Percentiles rank a stretch among this genome's conserved stretches.
Conservation (phyloP, 495 filamentous ascomycete genomes). For the Rostrohypoxylon terebratum region DNA sequence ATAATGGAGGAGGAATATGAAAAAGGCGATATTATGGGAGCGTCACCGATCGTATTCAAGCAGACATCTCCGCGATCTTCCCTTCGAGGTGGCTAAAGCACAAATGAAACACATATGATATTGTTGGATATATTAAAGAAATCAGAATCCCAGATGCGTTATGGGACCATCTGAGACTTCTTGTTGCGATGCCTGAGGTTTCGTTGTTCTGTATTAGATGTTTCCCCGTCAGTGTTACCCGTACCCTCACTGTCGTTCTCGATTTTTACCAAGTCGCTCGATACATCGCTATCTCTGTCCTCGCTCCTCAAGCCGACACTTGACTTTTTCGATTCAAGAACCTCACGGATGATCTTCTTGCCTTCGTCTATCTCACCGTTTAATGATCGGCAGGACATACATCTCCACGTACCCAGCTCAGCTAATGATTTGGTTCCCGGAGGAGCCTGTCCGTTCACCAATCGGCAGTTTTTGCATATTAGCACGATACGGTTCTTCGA, state of each 20-base stretch:
- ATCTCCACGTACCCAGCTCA: conserved; percentile 90
- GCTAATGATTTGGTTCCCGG: conserved; percentile 81
- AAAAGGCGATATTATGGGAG: background rate
- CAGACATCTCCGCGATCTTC: background rate
- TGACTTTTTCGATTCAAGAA: conserved; percentile 51
- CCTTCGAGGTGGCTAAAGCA: background rate
- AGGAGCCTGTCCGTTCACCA: conserved; percentile 96
- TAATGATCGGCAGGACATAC: conserved; percentile 82
- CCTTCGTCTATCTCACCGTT: conserved; percentile 85
- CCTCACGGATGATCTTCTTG: conserved; percentile 67
- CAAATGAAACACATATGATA: background rate
- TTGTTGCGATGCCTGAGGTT: conserved; percentile 39
- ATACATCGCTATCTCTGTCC: conserved; percentile 50
- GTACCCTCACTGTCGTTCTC: conserved; percentile 51
- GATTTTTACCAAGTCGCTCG: conserved; percentile 55
- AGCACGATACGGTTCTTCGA: conserved; percentile 90
- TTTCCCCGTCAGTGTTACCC: conserved; percentile 35
- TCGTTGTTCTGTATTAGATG: conserved; percentile 14
- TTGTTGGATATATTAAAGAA: background rate
- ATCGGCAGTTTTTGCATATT: conserved; percentile 83
- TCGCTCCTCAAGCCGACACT: conserved; percentile 37
- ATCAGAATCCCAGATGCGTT: conserved; percentile 4
- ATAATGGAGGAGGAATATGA: background rate
- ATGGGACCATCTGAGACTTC: conserved; percentile 49
- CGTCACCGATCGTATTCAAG: background rate